Evolutionary conservation across 2,329 filamentous ascomycete species (phyloP).

Genomic region (Fusarium metavorans): DNA sequence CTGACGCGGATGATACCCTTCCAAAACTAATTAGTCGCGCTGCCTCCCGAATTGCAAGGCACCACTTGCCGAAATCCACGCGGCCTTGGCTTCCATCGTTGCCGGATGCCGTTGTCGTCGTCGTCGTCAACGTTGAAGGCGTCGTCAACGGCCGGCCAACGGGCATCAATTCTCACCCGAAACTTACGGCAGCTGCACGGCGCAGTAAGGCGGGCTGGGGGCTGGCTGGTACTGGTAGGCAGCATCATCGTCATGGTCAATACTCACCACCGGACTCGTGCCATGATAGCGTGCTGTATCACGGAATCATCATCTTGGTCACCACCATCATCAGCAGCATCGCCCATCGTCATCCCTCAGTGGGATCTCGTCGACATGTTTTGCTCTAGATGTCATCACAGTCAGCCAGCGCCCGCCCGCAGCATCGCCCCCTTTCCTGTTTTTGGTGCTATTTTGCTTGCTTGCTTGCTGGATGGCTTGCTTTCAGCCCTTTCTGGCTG

Average conservation of each 20-base stretch:
- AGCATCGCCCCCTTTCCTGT: slow-evolving; percentile 15
- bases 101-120: background rate
- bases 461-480: background rate
- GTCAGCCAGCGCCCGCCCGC: slow-evolving; percentile 32
- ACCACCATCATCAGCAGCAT: slow-evolving; percentile 12
- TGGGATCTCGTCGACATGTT: slow-evolving; percentile 1
- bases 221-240: background rate
- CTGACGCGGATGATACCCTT: background rate
- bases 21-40: background rate
- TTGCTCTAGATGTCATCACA: slow-evolving; percentile 8
- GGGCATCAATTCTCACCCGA: background rate
- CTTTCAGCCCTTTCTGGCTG: slow-evolving; percentile 7
- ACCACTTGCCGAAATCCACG: slow-evolving; percentile 26
- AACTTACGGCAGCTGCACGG: background rate
- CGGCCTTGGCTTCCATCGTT: background rate
- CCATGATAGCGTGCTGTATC: slow-evolving; percentile 8
- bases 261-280: slow-evolving; percentile 1
- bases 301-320: slow-evolving; percentile 9
- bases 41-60: slow-evolving; percentile 8
- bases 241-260: slow-evolving; percentile 8
- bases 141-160: slow-evolving; percentile 1
- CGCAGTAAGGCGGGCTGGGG: background rate
- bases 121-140: background rate
- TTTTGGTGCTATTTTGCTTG: slow-evolving; percentile 25
- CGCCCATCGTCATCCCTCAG: slow-evolving; percentile 12